Evolutionary conservation across 2,329 filamentous ascomycete genomes (phyloP).

Genomic region (Pyrenophora graminea): DNA sequence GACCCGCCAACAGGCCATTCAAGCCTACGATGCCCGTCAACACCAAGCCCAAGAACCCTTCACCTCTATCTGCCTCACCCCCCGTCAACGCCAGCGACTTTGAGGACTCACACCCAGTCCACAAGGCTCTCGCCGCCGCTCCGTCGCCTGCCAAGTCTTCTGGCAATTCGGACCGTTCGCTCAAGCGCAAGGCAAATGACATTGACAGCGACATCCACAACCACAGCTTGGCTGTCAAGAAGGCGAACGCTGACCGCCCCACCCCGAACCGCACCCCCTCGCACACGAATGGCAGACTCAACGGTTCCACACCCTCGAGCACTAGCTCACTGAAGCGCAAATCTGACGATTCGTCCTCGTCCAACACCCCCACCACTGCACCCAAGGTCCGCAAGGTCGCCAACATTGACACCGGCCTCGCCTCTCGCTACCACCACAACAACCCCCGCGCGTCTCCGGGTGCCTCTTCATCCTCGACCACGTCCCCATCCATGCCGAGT

Average conservation of each 20-base stretch:
- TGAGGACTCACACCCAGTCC: constrained; percentile 50
- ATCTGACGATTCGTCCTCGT: constrained; percentile 45
- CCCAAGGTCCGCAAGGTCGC: constrained; percentile 42
- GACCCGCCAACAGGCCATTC: constrained; percentile 23
- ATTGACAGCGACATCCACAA: constrained; percentile 45
- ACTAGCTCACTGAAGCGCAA: constrained; percentile 51
- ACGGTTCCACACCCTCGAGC: constrained; percentile 36
- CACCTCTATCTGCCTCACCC: constrained; percentile 64
- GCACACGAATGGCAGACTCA: constrained; percentile 34
- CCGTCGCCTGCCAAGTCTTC: constrained; percentile 41
- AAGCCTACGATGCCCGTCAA: constrained; percentile 42
- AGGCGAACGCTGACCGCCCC: constrained; percentile 34
- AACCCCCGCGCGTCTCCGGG: constrained; percentile 40
- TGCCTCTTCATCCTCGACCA: constrained; percentile 42
- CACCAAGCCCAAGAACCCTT: constrained; percentile 65
- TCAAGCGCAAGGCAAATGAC: constrained; percentile 51
- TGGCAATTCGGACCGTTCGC: constrained; percentile 38
- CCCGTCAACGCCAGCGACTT: constrained; percentile 65
- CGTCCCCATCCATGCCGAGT: constrained; percentile 39
- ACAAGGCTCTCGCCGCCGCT: constrained; percentile 44
- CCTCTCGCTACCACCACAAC: constrained; percentile 42
- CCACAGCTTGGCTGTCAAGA: constrained; percentile 41
- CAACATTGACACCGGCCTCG: constrained; percentile 41
- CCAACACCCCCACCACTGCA: constrained; percentile 32
- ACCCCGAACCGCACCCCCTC: constrained; percentile 38